Evolutionary conservation across 2,329 filamentous ascomycete species (phyloP).

Genomic region (Nothophoma quercina): DNA sequence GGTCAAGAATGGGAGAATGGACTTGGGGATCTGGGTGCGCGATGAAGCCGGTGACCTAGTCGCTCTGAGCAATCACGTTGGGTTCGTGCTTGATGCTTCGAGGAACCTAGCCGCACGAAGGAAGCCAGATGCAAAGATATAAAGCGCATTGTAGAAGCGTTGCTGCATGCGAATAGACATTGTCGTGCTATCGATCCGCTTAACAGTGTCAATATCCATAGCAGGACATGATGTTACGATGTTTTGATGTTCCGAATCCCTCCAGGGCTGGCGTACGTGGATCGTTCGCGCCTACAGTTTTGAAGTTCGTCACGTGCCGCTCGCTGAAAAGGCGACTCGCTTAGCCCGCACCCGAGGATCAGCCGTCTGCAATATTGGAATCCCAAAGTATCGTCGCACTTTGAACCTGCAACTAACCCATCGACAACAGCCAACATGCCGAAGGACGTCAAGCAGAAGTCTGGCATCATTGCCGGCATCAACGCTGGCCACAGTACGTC

Average conservation of each 20-base stretch:
- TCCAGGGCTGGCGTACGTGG: no score
- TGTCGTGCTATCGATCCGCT: no score
- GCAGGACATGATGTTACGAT: no score
- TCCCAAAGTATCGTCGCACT: conserved; percentile 27
- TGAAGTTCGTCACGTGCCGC: no score
- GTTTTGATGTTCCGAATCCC: background rate
- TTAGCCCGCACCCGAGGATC: conserved; percentile 30
- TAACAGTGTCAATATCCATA: no score
- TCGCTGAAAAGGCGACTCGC: no score
- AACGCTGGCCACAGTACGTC: conserved; percentile 73
- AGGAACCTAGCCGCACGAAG: conserved; percentile 67
- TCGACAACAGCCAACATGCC: conserved; percentile 56
- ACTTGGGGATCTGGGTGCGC: conserved; percentile 74
- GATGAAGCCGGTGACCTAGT: conserved; percentile 71
- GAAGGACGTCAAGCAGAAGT: conserved; percentile 63
- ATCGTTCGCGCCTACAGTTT: no score
- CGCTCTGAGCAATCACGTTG: conserved; percentile 72
- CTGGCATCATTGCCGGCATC: conserved; percentile 65
- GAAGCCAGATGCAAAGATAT: conserved; percentile 48
- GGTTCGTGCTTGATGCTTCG: conserved; percentile 67
- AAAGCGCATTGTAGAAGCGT: conserved; percentile 16
- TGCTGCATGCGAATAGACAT: background rate
- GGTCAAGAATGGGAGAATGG: conserved; percentile 75
- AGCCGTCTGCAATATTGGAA: no score
- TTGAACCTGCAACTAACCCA: conserved; percentile 21